Conservation (phyloP, 1,139 yeast species). For the Blastobotrys persicus region DNA sequence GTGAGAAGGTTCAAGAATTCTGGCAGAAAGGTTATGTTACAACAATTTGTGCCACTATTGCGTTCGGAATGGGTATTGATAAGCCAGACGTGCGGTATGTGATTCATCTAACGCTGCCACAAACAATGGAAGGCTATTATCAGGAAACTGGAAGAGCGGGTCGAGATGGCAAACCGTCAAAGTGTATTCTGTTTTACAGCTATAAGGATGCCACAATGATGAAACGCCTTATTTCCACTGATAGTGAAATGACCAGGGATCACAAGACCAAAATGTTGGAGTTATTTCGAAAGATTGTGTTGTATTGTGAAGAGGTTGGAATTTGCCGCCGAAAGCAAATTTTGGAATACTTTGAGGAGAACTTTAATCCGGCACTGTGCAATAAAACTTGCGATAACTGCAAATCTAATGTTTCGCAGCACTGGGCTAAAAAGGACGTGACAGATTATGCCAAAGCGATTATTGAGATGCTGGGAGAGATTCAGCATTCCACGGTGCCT, state of each 20-base stretch:
- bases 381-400: conserved; percentile 85
- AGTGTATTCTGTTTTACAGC: conserved; percentile 78
- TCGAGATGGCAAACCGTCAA: conserved; percentile 80
- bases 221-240: conserved; percentile 75
- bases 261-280: conserved; percentile 77
- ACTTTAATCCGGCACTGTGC: conserved; percentile 67
- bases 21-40: conserved; percentile 79
- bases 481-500: conserved; percentile 66
- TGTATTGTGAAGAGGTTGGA: conserved; percentile 85
- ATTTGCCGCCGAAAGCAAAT: conserved; percentile 92
- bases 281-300: conserved; percentile 78
- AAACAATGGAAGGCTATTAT: conserved; percentile 91
- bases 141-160: conserved; percentile 99
- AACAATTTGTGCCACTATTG: conserved; percentile 93
- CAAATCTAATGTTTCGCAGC: conserved; percentile 29
- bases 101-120: conserved; percentile 82
- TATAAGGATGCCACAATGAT: conserved; percentile 62
- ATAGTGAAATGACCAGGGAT: conserved; percentile 58
- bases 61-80: conserved; percentile 99
- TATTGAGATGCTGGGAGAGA: conserved; percentile 53
- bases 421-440: conserved; percentile 57
- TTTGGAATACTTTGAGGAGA: conserved; percentile 83
- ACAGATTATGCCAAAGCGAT: conserved; percentile 63
- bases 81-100: conserved; percentile 94
- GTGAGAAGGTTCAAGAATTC: conserved; percentile 62